A percentile compares a stretch with the other conserved stretches of the same genome.
These are phyloP conservation scores for Turritis glabra DNA, from an alignment of 345 rosid genomes.

Conservation along the genomic window DNA sequence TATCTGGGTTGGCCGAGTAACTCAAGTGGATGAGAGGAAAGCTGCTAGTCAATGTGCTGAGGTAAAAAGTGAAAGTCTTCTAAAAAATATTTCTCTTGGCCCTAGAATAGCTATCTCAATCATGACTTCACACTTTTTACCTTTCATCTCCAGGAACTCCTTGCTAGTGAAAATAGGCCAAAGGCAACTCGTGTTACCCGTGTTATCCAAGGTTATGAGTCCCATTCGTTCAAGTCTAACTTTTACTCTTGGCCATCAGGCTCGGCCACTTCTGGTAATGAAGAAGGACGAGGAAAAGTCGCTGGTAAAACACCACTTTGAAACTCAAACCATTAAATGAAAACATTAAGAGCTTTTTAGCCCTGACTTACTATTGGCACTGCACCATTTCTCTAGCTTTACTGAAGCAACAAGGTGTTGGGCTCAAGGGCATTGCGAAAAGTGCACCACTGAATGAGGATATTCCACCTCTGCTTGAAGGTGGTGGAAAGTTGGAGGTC, in stretches of 20 bases:
- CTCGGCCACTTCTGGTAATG: slow-evolving; percentile 68
- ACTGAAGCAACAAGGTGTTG: slow-evolving; percentile 95
- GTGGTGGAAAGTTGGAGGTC: slow-evolving; percentile 97
- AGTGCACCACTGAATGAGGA: slow-evolving; percentile 78
- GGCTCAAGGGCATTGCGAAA: slow-evolving; percentile 82
- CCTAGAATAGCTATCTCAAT: neutral
- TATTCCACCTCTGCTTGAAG: slow-evolving; percentile 95
- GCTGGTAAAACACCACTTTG: slow-evolving; percentile 58
- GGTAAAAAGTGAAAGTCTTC: slow-evolving; percentile 47
- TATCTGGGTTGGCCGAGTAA: slow-evolving; percentile 96
- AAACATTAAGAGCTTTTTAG: neutral
- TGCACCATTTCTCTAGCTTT: slow-evolving; percentile 56
- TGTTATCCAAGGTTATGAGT: slow-evolving; percentile 93
- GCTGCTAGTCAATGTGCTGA: slow-evolving; percentile 79
- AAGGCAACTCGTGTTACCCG: slow-evolving; percentile 76
- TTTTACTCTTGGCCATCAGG: slow-evolving; percentile 98
- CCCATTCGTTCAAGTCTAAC: slow-evolving; percentile 83
- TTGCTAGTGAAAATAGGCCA: slow-evolving; percentile 80
- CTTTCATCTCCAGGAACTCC: slow-evolving; percentile 60
- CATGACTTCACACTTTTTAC: slow-evolving; percentile 30
- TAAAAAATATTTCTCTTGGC: neutral
- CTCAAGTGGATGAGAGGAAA: slow-evolving; percentile 98
- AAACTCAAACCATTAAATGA: neutral
- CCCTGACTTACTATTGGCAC: slow-evolving; percentile 16
- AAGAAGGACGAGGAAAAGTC: slow-evolving; percentile 98